phyloP scores from a whole-genome alignment of 2,329 filamentous ascomycete genomes.

The Microsporum ferrugineum region DNA sequence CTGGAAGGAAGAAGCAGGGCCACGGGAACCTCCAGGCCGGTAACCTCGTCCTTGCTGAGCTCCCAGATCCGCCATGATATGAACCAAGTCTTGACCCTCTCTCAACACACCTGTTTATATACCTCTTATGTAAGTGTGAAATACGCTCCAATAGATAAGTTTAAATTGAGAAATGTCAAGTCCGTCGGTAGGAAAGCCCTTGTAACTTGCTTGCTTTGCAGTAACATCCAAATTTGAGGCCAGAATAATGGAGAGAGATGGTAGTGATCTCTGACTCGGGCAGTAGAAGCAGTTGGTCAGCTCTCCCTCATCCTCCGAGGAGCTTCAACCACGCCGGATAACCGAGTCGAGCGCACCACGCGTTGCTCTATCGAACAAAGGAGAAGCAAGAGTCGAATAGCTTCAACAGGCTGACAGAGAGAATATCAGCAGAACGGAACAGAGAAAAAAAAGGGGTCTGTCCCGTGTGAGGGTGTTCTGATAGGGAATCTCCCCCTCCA shows the following conservation, averaged over 20 bases:
- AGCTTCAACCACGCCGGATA: neutral
- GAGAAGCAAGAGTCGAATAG: neutral
- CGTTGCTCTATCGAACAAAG: neutral
- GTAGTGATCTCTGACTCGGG: neutral
- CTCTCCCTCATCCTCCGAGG: neutral
- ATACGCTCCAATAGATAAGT: neutral
- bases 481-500: neutral
- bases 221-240: conserved; percentile 2
- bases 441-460: neutral
- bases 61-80: conserved; percentile 51
- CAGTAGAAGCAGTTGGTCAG: neutral
- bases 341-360: neutral
- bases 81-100: neutral
- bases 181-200: neutral
- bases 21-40: conserved; percentile 40
- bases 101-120: neutral
- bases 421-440: too few relatives aligned
- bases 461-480: neutral
- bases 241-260: neutral
- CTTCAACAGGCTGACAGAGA: neutral
- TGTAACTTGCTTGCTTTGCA: neutral
- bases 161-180: neutral
- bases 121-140: neutral
- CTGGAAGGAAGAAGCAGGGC: conserved; percentile 48
- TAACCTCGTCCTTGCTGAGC: conserved; percentile 51